Conservation (phyloP, 495 filamentous ascomycete genomes). For the Trichoderma orchidacearum region DNA sequence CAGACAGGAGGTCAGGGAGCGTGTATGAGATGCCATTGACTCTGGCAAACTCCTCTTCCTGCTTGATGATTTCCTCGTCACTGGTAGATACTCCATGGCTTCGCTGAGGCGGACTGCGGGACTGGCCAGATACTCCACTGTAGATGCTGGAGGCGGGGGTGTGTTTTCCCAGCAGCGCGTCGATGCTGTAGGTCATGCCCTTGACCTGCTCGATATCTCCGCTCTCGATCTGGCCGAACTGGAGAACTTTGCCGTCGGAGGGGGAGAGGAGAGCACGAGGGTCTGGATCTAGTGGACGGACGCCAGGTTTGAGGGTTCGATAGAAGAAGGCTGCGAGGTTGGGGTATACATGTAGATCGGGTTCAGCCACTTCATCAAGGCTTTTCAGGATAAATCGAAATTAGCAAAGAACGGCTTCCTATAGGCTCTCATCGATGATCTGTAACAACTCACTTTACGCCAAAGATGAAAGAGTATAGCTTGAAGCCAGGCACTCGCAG, state of each 20-base stretch:
- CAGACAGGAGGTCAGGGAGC: slow-evolving; percentile 75
- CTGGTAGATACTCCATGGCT: slow-evolving; percentile 7
- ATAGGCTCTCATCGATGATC: background rate
- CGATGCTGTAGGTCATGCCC: slow-evolving; percentile 92
- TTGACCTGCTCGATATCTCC: slow-evolving; percentile 99
- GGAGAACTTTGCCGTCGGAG: slow-evolving; percentile 78
- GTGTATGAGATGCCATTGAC: slow-evolving; percentile 97
- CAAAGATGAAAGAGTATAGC: slow-evolving; percentile 84
- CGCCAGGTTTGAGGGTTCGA: slow-evolving; percentile 78
- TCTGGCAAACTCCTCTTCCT: slow-evolving; percentile 84
- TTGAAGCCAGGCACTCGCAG: slow-evolving; percentile 90
- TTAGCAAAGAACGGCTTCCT: too few species aligned
- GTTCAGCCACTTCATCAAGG: slow-evolving; percentile 73
- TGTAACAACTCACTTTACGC: slow-evolving; percentile 52
- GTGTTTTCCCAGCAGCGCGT: slow-evolving; percentile 70
- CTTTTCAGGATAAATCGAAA: slow-evolving; percentile 15
- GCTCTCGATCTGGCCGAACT: slow-evolving; percentile 81
- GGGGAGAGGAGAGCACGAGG: slow-evolving; percentile 69
- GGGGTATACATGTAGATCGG: slow-evolving; percentile 75
- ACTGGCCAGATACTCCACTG: slow-evolving; percentile 9
- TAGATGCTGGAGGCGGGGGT: slow-evolving; percentile 29
- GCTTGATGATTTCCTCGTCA: slow-evolving; percentile 52
- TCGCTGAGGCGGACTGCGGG: slow-evolving; percentile 6
- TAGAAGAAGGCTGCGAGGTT: slow-evolving; percentile 98
- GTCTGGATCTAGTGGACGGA: slow-evolving; percentile 74